phyloP scores from a whole-genome alignment of 139 green algal species.

The Spirogloea muscicola region DNA sequence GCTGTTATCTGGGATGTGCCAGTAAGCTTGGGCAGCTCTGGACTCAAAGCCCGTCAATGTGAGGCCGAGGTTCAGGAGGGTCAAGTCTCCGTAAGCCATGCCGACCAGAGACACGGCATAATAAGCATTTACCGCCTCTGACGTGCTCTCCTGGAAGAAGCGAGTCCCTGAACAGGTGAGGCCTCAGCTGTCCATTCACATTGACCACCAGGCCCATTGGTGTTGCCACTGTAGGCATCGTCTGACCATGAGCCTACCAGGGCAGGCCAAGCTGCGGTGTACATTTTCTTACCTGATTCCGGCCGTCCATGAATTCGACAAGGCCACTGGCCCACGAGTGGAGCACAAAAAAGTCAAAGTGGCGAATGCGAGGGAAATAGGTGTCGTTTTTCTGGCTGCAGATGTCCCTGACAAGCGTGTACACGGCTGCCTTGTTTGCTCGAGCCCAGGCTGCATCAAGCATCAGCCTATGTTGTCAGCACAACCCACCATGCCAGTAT shows the following conservation, averaged over 20 bases:
- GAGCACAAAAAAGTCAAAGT: not conserved
- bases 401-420: conserved; percentile 4
- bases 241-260: too few species aligned
- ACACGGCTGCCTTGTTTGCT: not conserved
- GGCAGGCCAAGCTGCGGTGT: too few species aligned
- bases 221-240: too few species aligned
- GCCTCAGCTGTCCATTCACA: too few species aligned
- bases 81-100: not conserved
- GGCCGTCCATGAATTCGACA: not conserved
- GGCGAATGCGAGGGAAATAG: not conserved
- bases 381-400: too few species aligned
- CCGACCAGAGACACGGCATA: conserved; percentile 4
- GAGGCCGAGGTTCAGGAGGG: not conserved
- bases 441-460: too few species aligned
- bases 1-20: not conserved
- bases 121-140: not conserved
- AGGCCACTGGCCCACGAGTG: conserved; percentile 11
- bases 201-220: too few species aligned
- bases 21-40: not conserved
- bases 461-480: too few species aligned
- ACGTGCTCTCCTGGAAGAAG: conserved; percentile 9
- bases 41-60: not conserved
- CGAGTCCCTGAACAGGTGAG: too few species aligned
- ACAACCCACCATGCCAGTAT: too few species aligned
- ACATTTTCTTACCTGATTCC: too few species aligned